phyloP scores from a whole-genome alignment of 2,329 filamentous ascomycete genomes.

The Sporothrix euskadiensis region DNA sequence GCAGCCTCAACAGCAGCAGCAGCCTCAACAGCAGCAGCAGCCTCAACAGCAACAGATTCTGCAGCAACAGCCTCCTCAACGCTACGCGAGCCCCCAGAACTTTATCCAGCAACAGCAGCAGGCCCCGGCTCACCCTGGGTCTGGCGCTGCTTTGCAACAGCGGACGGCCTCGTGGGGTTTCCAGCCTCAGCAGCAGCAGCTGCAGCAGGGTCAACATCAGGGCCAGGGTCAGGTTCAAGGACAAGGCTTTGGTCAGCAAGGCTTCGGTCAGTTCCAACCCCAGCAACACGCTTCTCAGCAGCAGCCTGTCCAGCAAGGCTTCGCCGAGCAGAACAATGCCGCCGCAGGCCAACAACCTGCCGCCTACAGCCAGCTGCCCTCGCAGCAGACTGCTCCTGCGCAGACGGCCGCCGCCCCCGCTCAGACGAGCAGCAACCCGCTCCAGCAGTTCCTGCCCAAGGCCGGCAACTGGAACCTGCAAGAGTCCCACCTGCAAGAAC shows the following conservation, averaged over 20 bases:
- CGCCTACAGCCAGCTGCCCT: background rate
- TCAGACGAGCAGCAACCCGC: slow-evolving; percentile 38
- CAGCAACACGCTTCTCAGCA: background rate
- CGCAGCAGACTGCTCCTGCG: slow-evolving; percentile 10
- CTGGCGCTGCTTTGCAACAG: background rate
- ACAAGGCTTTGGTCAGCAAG: background rate
- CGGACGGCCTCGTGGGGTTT: slow-evolving; percentile 18
- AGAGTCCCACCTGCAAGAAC: slow-evolving; percentile 56
- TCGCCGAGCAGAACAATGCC: background rate
- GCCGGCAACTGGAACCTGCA: slow-evolving; percentile 54
- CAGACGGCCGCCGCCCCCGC: background rate
- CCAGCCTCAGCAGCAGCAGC: slow-evolving; percentile 23
- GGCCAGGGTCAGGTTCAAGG: background rate
- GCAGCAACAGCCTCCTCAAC: background rate
- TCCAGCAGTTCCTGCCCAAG: slow-evolving; percentile 46
- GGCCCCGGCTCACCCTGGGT: background rate
- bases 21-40: slow-evolving; percentile 2
- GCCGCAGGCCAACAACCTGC: background rate
- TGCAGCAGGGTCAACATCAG: slow-evolving; percentile 14
- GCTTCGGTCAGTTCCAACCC: slow-evolving; percentile 6
- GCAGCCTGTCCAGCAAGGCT: slow-evolving; percentile 10
- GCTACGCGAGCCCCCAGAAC: no score
- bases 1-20: slow-evolving; percentile 15
- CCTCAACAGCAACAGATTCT: background rate
- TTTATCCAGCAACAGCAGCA: background rate